Percentiles rank a stretch among this genome's conserved stretches.
phyloP scores from a whole-genome alignment of 2,329 filamentous ascomycete genomes.

The Monilinia polystroma region DNA sequence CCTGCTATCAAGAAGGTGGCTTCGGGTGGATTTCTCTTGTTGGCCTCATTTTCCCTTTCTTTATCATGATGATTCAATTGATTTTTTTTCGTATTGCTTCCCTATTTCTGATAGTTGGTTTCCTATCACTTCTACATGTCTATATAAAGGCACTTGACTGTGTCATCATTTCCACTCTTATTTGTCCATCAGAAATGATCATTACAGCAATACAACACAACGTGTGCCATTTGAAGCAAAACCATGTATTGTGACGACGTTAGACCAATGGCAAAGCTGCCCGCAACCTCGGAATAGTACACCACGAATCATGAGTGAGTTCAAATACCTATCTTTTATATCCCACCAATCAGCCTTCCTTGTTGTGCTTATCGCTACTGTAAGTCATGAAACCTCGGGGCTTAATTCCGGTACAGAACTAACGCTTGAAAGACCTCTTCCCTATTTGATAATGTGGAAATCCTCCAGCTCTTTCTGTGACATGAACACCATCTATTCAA shows the following conservation, averaged over 20 bases:
- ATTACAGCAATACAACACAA: no score
- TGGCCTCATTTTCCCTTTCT: not conserved
- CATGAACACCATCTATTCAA: no score
- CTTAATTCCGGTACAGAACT: not conserved
- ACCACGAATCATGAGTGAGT: no score
- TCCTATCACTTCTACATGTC: not conserved
- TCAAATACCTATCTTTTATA: constrained; percentile 9
- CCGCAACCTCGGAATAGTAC: not conserved
- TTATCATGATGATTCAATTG: not conserved
- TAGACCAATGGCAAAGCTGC: constrained; percentile 3
- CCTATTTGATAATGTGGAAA: no score
- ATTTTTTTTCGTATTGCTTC: not conserved
- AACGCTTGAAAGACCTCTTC: no score
- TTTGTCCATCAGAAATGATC: not conserved
- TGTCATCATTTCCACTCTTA: not conserved
- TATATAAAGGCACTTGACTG: not conserved
- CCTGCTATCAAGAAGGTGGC: constrained; percentile 12
- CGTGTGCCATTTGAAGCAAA: no score
- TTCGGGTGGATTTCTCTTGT: constrained; percentile 5
- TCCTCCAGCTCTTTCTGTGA: no score
- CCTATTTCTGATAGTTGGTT: not conserved
- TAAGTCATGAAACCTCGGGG: not conserved
- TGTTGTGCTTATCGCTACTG: constrained; percentile 4
- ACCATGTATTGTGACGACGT: not conserved
- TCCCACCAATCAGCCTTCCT: constrained; percentile 1